A percentile compares a stretch with the other conserved stretches of the same genome.
phyloP scores from a whole-genome alignment of 768 basidiomycete genomes.

The Pisolithus orientalis region DNA sequence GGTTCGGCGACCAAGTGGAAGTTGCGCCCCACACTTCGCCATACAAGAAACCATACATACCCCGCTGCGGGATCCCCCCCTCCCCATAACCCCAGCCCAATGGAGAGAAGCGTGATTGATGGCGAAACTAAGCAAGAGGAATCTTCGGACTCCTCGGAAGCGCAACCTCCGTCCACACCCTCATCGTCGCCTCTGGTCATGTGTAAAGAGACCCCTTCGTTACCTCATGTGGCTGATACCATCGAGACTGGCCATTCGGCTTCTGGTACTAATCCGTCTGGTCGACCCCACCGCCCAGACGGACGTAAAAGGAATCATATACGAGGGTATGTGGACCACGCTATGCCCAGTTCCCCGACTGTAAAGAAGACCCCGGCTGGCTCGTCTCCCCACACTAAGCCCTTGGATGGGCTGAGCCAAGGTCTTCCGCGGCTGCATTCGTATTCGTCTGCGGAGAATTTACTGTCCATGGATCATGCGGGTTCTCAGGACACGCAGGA shows the following conservation, averaged over 20 bases:
- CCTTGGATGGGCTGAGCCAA: too few species aligned
- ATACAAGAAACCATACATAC: slow-evolving; percentile 42
- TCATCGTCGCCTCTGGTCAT: slow-evolving; percentile 19
- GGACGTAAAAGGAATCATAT: slow-evolving; percentile 43
- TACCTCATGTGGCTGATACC: neutral
- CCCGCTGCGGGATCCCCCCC: slow-evolving; percentile 19
- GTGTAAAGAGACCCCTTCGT: slow-evolving; percentile 3
- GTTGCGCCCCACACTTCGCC: slow-evolving; percentile 10
- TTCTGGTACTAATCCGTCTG: slow-evolving; percentile 6
- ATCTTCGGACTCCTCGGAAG: neutral
- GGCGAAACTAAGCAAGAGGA: too few species aligned
- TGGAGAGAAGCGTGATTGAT: neutral
- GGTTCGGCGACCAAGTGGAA: slow-evolving; percentile 39
- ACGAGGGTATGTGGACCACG: slow-evolving; percentile 49
- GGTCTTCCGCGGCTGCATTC: slow-evolving; percentile 30
- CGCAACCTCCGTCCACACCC: slow-evolving; percentile 8
- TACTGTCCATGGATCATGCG: slow-evolving; percentile 7
- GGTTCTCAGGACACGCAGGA: slow-evolving; percentile 8
- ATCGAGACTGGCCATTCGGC: slow-evolving; percentile 1
- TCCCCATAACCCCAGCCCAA: neutral
- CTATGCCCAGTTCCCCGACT: slow-evolving; percentile 21
- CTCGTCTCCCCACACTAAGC: too few species aligned
- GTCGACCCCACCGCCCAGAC: slow-evolving; percentile 7
- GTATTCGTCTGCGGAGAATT: slow-evolving; percentile 22
- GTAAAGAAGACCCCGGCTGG: slow-evolving; percentile 44